phyloP scores from a whole-genome alignment of 2,329 filamentous ascomycete species.

The Pseudocercospora eumusae region DNA sequence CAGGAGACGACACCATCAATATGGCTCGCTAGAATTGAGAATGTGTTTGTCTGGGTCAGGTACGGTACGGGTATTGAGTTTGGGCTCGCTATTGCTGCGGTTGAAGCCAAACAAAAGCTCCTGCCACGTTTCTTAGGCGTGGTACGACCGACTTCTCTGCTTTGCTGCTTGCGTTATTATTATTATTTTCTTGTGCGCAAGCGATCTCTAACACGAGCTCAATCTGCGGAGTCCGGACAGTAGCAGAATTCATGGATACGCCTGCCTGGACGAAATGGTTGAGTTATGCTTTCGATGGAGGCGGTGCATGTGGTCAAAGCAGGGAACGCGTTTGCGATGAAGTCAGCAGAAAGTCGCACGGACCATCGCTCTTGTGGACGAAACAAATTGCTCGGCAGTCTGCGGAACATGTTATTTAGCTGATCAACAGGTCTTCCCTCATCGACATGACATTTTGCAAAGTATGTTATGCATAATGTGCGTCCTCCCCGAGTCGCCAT shows the following conservation, averaged over 20 bases:
- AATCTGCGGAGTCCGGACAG: neutral
- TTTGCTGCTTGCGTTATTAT: neutral
- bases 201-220: conserved; percentile 1
- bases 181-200: neutral
- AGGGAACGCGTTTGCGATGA: conserved; percentile 4
- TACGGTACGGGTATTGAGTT: neutral
- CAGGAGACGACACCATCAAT: conserved; percentile 11
- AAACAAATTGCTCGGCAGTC: neutral
- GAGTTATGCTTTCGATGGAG: conserved; percentile 6
- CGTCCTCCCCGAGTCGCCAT: no score
- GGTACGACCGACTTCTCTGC: neutral
- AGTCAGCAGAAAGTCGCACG: neutral
- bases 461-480: no score
- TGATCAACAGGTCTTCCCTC: neutral
- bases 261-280: neutral
- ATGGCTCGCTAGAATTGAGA: neutral
- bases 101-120: neutral
- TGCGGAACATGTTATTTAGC: neutral
- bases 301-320: conserved; percentile 1
- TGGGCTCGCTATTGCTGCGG: conserved; percentile 4
- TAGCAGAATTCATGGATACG: neutral
- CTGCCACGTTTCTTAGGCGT: conserved; percentile 3
- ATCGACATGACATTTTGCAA: no score
- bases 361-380: neutral
- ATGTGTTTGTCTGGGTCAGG: neutral